Evolutionary conservation across 2,329 filamentous ascomycete species (phyloP), one percentile per base, ranked within the genome.

Genomic region (Hysterium pulicare): DNA sequence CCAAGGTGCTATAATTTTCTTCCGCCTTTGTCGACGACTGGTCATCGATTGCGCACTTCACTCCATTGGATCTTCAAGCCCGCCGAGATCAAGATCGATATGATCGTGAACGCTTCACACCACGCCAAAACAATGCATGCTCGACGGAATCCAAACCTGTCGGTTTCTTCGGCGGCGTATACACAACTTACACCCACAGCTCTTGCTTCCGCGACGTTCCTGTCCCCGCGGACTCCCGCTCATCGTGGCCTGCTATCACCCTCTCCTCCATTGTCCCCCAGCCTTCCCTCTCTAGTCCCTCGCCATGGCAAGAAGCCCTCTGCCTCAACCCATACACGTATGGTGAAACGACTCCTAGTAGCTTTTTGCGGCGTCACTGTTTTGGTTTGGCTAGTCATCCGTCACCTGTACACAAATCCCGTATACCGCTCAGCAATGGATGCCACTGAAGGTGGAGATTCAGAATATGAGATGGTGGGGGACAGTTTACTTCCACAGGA

Each of bases 261-360:
- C 63, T 82, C 79, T 20, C 86, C 84, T 20, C 83, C 84, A 3
- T 78, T 78, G 24, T 91, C 83, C 2, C 86, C 84, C 2, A 79
- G 80, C 49, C 76, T 90, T 38, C 87, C 84, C 10, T 82, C 80
- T 11, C 74, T 86, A 40, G 71, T 85, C 26, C 82, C 82, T 11
- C 76, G 82, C 47, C 79, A 81, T 57, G 78, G 82, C 57, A 82
- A 84, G 66, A 77, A 81, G 37, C 72, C 74, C 16, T 69, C 72
- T 33, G 70, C 77, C n/a, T 68, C 78, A 37, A 76, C 77, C 40
- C 56, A 66, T 26, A 51, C 78, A 4, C 79, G 78, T 44, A 74
- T 78, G 43, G 69, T 83, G 13, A 63, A 84, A 45, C 75, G 82
- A 38, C 58, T 76, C 6, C 55, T 82, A 10, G 62, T 81, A 10